phyloP scores from a whole-genome alignment of 2,329 filamentous ascomycete genomes.

The Lojkania enalia region DNA sequence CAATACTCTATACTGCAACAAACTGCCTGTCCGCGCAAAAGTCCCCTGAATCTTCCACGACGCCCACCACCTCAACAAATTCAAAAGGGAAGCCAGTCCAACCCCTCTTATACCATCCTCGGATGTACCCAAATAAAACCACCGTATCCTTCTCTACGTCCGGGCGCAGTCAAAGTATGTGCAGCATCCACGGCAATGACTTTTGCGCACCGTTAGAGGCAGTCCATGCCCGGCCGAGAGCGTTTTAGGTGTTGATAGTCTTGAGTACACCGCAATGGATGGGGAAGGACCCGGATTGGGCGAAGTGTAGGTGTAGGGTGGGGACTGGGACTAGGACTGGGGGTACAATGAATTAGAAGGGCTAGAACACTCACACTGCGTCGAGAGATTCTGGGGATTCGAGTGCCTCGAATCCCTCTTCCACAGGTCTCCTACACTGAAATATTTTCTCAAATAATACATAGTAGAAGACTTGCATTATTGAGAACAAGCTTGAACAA shows the following conservation, averaged over 20 bases:
- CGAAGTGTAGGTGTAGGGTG: slow-evolving; percentile 21
- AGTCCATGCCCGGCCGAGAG: slow-evolving; percentile 8
- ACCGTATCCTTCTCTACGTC: slow-evolving; percentile 12
- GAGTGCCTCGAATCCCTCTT: too few species aligned
- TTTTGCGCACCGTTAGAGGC: slow-evolving; percentile 7
- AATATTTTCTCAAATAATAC: too few species aligned
- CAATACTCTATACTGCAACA: slow-evolving; percentile 17
- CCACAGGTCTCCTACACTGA: too few species aligned
- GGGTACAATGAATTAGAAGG: too few species aligned
- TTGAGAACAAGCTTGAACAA: too few species aligned
- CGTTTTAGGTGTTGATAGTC: slow-evolving; percentile 15
- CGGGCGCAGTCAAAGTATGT: slow-evolving; percentile 16
- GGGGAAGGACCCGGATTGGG: slow-evolving; percentile 19
- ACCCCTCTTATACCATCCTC: slow-evolving; percentile 10
- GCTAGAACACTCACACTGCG: too few species aligned
- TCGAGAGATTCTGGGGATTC: too few species aligned
- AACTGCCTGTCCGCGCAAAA: slow-evolving; percentile 13
- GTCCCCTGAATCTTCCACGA: slow-evolving; percentile 21
- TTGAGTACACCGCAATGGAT: slow-evolving; percentile 16
- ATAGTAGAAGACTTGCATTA: too few species aligned
- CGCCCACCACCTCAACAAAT: slow-evolving; percentile 19
- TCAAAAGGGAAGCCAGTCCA: slow-evolving; percentile 23
- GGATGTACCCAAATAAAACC: slow-evolving; percentile 22
- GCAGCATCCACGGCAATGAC: slow-evolving; percentile 17
- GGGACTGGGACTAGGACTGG: slow-evolving; percentile 18